These are phyloP conservation scores for Penicillium rolfsii DNA, from an alignment of 2,329 filamentous ascomycete genomes.

Conservation along the genomic window DNA sequence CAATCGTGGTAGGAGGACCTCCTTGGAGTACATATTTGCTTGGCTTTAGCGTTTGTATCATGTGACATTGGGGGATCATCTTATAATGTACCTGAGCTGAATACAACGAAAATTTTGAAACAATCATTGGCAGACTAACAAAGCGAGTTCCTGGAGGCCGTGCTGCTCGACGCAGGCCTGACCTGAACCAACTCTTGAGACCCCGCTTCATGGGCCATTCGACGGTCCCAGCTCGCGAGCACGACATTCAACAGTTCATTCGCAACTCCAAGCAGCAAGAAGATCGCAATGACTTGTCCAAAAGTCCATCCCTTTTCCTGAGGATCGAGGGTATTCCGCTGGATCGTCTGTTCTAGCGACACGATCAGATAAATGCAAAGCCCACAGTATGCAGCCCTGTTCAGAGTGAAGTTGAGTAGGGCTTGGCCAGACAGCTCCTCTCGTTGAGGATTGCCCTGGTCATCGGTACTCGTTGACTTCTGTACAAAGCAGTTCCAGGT, in stretches of 20 bases:
- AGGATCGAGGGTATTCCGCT: constrained; percentile 18
- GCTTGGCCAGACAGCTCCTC: constrained; percentile 14
- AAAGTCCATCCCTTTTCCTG: constrained; percentile 23
- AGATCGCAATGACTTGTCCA: constrained; percentile 26
- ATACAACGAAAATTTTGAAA: neutral
- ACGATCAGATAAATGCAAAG: constrained; percentile 26
- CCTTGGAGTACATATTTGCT: neutral
- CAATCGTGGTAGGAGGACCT: neutral
- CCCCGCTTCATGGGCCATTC: constrained; percentile 1
- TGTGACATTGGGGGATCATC: neutral
- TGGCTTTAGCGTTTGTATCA: neutral
- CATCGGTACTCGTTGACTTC: neutral
- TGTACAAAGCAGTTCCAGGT: constrained; percentile 13
- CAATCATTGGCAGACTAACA: constrained; percentile 1
- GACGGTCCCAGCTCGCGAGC: constrained; percentile 23
- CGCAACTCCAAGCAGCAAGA: constrained; percentile 22
- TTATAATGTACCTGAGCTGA: neutral
- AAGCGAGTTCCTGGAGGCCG: constrained; percentile 3
- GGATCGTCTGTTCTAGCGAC: constrained; percentile 25
- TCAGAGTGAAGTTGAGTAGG: constrained; percentile 17
- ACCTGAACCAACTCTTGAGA: constrained; percentile 13
- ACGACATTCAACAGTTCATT: constrained; percentile 25
- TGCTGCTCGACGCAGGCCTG: constrained; percentile 7
- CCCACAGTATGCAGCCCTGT: constrained; percentile 18
- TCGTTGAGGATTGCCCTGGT: neutral